Base-by-base conservation (phyloP, 495 filamentous ascomycete genomes). In the Lasiosphaeria miniovina region DNA sequence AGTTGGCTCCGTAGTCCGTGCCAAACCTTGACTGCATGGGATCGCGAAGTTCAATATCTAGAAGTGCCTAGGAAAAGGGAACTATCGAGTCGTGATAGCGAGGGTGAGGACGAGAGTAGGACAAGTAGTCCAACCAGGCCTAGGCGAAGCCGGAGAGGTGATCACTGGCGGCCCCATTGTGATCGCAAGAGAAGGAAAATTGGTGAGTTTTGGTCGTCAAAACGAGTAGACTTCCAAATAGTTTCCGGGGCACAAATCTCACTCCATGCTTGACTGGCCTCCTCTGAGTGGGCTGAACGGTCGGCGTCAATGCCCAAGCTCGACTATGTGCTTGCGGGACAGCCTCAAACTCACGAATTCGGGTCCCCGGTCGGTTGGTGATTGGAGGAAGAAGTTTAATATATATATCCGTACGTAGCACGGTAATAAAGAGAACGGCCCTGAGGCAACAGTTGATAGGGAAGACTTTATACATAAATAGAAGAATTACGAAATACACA, bases 1-100 rank as follows among this genome's bases (percentile, higher is more conserved):
- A 84, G 84, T 11, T 96, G 89, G 87, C 70, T 96, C 57, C 78
- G 91, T 57, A 95, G 91, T 69, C 90, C 91, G 1, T 91, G 84
- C 66, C 79, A 66, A 0, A 78, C 77, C 5, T 65, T 95, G 11
- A 82, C 84, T 41, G 86, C 85, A 36, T 96, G 91, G 91, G 91
- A 96, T 76, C 80, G 85, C 35, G 74, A 86, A 71, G 90, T 94
- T 11, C 89, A 92, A 66, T 96, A 96, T 65, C 69, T 72, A 49
- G 36, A 55, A n/a, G 36, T 14, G 36, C 7, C 12, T n/a, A 8
- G 7, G 49, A 36, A 36, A 4, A 57, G 49, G 35, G 61, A 36
- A 12, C 49, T 41, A 49, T 49, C 36, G 11, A 36, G 48, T 43
- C 32, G 24, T 15, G 31, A 58, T 32, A 40, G 31, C 15, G 48